phyloP scores from a whole-genome alignment of 2,329 filamentous ascomycete genomes.

The Botrytis byssoidea region DNA sequence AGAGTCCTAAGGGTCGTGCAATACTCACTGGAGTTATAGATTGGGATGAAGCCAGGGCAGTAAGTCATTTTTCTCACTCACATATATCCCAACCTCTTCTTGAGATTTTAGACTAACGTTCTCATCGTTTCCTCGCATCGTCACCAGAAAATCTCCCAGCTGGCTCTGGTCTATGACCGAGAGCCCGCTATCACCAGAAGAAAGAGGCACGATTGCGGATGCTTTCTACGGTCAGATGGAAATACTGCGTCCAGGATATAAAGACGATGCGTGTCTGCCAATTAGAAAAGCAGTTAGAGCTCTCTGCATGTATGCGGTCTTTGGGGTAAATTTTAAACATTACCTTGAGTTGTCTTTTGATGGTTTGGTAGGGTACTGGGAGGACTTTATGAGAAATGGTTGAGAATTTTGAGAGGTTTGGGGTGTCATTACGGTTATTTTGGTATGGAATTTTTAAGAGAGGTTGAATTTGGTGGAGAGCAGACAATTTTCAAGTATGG shows the following conservation, averaged over 20 bases:
- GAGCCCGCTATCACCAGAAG: background rate
- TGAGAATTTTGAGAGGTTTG: background rate
- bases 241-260: background rate
- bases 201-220: background rate
- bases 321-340: background rate
- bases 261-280: background rate
- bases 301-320: background rate
- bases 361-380: background rate
- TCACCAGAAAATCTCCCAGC: background rate
- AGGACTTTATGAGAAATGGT: background rate
- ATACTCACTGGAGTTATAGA: background rate
- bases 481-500: background rate
- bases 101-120: background rate
- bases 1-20: background rate
- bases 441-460: background rate
- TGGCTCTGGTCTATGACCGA: background rate
- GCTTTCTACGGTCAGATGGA: background rate
- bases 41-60: background rate
- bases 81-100: background rate
- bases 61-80: background rate
- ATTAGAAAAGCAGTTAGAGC: background rate
- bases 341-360: background rate
- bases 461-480: background rate
- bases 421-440: accelerated
- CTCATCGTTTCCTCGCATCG: background rate